Evolutionary conservation across 768 basidiomycete genomes (phyloP).

Genomic region (Boletus rufocinnamomeus): DNA sequence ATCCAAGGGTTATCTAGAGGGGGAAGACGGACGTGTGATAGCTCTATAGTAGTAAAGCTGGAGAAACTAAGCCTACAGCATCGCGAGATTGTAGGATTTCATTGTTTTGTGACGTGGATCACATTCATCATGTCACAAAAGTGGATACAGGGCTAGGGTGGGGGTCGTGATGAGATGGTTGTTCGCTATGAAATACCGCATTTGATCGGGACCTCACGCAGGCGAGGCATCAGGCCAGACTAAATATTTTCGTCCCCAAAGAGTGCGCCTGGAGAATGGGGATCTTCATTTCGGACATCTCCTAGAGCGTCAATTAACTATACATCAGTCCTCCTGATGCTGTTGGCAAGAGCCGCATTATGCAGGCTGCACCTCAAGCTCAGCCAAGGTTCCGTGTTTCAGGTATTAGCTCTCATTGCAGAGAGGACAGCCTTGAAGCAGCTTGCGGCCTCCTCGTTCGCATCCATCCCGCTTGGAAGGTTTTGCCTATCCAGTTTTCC

Average conservation of each 20-base stretch:
- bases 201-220: background rate
- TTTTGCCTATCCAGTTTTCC: too few relatives aligned
- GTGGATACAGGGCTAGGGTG: too few relatives aligned
- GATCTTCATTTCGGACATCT: background rate
- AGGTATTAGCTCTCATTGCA: background rate
- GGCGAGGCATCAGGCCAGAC: background rate
- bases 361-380: too few relatives aligned
- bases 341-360: too few relatives aligned
- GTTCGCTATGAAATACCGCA: background rate
- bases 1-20: background rate
- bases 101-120: too few relatives aligned
- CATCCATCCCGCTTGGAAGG: conserved; percentile 15
- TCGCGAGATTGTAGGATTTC: too few relatives aligned
- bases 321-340: background rate
- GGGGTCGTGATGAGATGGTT: too few relatives aligned
- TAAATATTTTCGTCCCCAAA: background rate
- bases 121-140: too few relatives aligned
- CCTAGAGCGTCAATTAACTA: background rate
- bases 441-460: conserved; percentile 2
- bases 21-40: background rate
- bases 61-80: background rate
- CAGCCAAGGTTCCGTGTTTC: background rate
- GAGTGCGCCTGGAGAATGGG: background rate
- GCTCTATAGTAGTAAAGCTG: background rate
- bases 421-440: background rate